Base-by-base conservation (phyloP, 352 stramenopile species). In the Pythium coloratum region DNA sequence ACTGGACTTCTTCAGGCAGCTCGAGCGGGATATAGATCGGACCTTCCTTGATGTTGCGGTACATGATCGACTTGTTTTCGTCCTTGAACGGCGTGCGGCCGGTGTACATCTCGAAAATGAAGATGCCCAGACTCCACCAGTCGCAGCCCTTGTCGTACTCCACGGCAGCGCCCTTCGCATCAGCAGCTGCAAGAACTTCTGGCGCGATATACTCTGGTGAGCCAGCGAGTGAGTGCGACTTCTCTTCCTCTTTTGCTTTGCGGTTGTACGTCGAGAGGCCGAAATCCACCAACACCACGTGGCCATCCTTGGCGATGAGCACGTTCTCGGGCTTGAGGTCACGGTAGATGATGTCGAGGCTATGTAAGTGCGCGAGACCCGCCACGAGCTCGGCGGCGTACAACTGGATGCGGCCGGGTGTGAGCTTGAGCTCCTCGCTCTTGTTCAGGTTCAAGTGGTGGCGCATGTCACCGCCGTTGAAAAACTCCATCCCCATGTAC, bases 401-500 rank as follows among this genome's bases (percentile, higher is more conserved):
- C 44, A 96, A 66, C 63, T 94, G 87, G 59, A 96, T 92, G 0
- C 85, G 80, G 47, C 72, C 67, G 12, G 86, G 77, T 24, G 85
- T 93, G 1, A 94, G 76, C 68, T 80, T 80, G 7, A 92, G 64
- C 46, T 91, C 81, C 56, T 80, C 76, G 33, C 73, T 88, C 60
- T 84, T 74, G 70, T 80, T 89, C 63, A 92, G 55, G n/a, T 76
- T 90, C 36, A 94, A 64, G 64, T 96, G 86, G 44, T 94, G 85
- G 2, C 86, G 84, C 66, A 99, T 72, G 70, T 99, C 97, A 16
- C 97, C 97, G 38, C 97, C 97, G 51, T 97, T 97, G 82, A 97
- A 98, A 72, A 99, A 99, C 78, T 99, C 97, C 77, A 99, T 96
- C 20, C 98, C 97, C 65, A 99, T 91, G 81, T 99, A 99, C 50